Base-by-base conservation (phyloP, 176 grass and related monocot species). In the Carex myosuroides region DNA sequence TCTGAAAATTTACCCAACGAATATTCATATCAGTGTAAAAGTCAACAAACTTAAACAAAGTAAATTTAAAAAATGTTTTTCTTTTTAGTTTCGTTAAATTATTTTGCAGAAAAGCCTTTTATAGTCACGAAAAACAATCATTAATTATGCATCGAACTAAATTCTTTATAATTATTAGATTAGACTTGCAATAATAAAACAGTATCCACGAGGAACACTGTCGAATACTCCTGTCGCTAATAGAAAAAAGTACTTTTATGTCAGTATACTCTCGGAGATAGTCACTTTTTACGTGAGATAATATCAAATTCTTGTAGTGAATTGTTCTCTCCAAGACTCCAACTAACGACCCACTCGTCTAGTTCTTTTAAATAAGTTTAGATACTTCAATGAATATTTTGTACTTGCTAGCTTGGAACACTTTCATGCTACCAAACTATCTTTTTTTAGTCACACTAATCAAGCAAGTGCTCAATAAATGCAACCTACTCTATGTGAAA, bases 371-470 rank as follows among this genome's bases (percentile, higher is more conserved):
- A 76, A 54, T 55, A 76, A 32, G 22, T 14, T 48, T 54, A 30
- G 72, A 55, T 54, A 32, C 72, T 76, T 76, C 44, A 54, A 53
- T 75, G 11, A 53, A 29, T 75, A 54, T 75, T 75, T 29, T 75
- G 71, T 75, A 74, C 71, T 54, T 75, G 41, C 71, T 14, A 74
- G n/a, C 69, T 72, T 21, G 37, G 18, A 5, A 72, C 41, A 72
- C 69, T 48, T 5, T 7, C 29, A 53, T 53, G 44, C 70, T 71
- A 20, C 39, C 68, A 20, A 75, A 54, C 71, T 75, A 16, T 75
- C 10, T 24, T 75, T 29, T 50, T 53, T 26, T 75, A 29, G 2
- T 37, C 37, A 0, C 14, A 44, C 7, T 44, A 42, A 48, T 46
- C 18, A 41, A 69, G 65, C 65, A 65, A 69, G 65, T 39, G 12